These are phyloP conservation scores for Jackrogersella minutella DNA, from an alignment of 495 filamentous ascomycete genomes.

Conservation along the genomic window DNA sequence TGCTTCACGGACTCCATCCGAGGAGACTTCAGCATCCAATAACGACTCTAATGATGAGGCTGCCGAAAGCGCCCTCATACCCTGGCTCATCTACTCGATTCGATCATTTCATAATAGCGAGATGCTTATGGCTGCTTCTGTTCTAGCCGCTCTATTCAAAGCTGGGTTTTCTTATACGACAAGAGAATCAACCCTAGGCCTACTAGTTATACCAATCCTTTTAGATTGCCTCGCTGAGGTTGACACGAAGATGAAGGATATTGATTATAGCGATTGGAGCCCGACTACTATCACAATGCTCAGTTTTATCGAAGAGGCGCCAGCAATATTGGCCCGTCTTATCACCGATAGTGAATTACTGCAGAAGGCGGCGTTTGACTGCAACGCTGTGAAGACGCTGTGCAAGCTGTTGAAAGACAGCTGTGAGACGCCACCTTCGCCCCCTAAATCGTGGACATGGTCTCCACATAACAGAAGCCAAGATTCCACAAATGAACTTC, in stretches of 20 bases:
- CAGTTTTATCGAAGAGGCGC: conserved; percentile 72
- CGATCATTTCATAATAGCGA: conserved; percentile 68
- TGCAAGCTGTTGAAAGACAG: conserved; percentile 78
- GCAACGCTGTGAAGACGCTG: conserved; percentile 73
- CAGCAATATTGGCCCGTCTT: conserved; percentile 77
- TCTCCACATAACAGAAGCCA: conserved; percentile 42
- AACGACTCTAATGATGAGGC: conserved; percentile 59
- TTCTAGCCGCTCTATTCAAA: conserved; percentile 79
- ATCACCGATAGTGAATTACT: conserved; percentile 77
- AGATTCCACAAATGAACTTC: conserved; percentile 24
- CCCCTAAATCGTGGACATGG: conserved; percentile 53
- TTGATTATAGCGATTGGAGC: conserved; percentile 38
- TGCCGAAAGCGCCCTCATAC: conserved; percentile 79
- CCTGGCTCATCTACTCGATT: conserved; percentile 80
- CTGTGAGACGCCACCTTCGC: conserved; percentile 58
- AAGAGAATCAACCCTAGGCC: conserved; percentile 67
- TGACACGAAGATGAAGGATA: conserved; percentile 51
- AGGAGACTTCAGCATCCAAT: conserved; percentile 37
- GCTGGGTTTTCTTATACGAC: conserved; percentile 69
- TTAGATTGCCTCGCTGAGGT: conserved; percentile 69
- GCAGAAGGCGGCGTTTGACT: conserved; percentile 85
- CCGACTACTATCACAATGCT: conserved; percentile 52
- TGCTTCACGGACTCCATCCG: conserved; percentile 37
- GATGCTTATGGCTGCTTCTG: conserved; percentile 78
- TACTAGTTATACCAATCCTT: conserved; percentile 76